phyloP scores from a whole-genome alignment of 2,329 filamentous ascomycete species.

The Fusarium robinianum region DNA sequence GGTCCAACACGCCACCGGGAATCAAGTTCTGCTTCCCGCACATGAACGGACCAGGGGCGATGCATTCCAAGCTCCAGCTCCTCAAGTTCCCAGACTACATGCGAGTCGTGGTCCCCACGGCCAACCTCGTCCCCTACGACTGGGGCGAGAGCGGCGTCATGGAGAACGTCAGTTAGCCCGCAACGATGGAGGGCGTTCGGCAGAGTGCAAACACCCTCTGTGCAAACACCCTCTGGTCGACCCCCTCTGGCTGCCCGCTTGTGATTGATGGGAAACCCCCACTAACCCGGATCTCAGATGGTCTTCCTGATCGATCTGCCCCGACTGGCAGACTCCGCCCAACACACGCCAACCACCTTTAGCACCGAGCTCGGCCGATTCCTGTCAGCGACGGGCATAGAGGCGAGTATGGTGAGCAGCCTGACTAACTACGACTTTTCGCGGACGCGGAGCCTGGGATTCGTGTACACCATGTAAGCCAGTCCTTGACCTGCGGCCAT shows the following conservation, averaged over 20 bases:
- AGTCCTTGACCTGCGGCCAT: constrained; percentile 6
- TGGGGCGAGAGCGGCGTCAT: constrained; percentile 86
- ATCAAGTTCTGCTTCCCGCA: constrained; percentile 80
- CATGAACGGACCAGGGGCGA: constrained; percentile 74
- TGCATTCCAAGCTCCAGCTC: constrained; percentile 95
- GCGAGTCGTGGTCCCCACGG: constrained; percentile 82
- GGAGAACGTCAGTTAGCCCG: constrained; percentile 69
- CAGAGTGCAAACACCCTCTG: too few species aligned
- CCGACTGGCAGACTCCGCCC: constrained; percentile 48
- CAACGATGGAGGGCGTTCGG: too few species aligned
- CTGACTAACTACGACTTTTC: constrained; percentile 81
- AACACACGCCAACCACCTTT: constrained; percentile 55
- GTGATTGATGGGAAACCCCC: constrained; percentile 14
- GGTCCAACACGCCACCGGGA: constrained; percentile 52
- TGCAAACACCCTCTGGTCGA: too few species aligned
- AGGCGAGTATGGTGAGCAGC: constrained; percentile 67
- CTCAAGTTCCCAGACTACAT: constrained; percentile 77
- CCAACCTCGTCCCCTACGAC: constrained; percentile 83
- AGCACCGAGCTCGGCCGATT: constrained; percentile 73
- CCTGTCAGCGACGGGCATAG: constrained; percentile 67
- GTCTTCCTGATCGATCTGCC: constrained; percentile 94
- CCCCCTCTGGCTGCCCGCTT: constrained; percentile 18
- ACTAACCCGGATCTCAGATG: constrained; percentile 53
- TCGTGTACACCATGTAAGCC: constrained; percentile 82
- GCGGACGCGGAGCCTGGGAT: constrained; percentile 70